Evolutionary conservation across 768 basidiomycete species (phyloP).

Genomic region (Peribolospora kevripleyi): DNA sequence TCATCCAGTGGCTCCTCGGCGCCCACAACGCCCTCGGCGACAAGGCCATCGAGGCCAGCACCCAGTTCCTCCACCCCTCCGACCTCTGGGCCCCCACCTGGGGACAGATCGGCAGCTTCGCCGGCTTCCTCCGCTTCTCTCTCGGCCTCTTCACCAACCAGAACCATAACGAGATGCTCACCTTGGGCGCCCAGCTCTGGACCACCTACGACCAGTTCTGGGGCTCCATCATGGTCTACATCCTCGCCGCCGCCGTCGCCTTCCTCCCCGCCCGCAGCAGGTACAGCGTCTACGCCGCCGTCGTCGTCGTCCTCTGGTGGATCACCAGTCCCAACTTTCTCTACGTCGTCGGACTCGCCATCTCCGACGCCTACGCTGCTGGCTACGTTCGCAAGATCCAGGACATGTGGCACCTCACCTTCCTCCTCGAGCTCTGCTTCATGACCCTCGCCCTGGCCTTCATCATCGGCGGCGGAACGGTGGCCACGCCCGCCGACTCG

Average conservation of each 20-base stretch:
- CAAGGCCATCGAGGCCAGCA: constrained; percentile 7
- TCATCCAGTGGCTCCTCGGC: constrained; percentile 14
- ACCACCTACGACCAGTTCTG: constrained; percentile 19
- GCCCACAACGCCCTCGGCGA: constrained; percentile 5
- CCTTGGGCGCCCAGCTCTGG: constrained; percentile 16
- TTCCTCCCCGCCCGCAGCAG: constrained; percentile 15
- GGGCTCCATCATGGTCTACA: constrained; percentile 17
- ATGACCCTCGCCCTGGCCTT: constrained; percentile 14
- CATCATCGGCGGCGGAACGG: constrained; percentile 13
- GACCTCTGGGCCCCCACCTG: constrained; percentile 16
- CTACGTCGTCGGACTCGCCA: constrained; percentile 15
- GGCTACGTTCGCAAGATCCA: constrained; percentile 16
- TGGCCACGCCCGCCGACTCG: constrained; percentile 12
- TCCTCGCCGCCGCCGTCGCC: constrained; percentile 15
- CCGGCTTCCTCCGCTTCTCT: constrained; percentile 16
- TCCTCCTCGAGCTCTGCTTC: constrained; percentile 12
- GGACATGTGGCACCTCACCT: constrained; percentile 16
- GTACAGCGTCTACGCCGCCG: constrained; percentile 13
- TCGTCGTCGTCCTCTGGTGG: constrained; percentile 13
- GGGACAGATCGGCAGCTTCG: constrained; percentile 16
- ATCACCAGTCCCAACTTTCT: constrained; percentile 14
- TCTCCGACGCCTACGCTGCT: constrained; percentile 15
- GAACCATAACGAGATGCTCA: constrained; percentile 17
- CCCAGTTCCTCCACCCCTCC: constrained; percentile 13
- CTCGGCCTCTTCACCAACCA: constrained; percentile 17